A percentile compares a stretch with the other conserved stretches of the same genome.
Conservation (phyloP, 1,139 yeast species). For the Magnusiomyces suaveolens region DNA sequence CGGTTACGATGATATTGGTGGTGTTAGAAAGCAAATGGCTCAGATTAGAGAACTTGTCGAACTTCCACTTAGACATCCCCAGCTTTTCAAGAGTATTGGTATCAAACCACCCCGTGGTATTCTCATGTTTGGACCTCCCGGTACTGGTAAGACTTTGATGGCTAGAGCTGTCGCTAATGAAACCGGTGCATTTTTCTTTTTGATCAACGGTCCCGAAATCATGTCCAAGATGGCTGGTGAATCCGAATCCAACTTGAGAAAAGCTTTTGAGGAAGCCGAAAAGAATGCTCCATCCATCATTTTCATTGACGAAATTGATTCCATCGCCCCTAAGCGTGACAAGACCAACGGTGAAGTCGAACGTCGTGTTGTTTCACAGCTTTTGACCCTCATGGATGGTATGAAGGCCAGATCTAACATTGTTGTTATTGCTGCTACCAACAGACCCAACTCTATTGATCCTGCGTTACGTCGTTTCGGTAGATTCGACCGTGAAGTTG, state of each 20-base stretch:
- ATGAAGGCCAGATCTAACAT: slow-evolving; percentile 99
- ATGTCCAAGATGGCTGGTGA: slow-evolving; percentile 99
- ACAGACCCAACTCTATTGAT: slow-evolving; percentile 97
- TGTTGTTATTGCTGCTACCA: slow-evolving; percentile 97
- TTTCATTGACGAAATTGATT: slow-evolving; percentile 93
- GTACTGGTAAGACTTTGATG: slow-evolving; percentile 96
- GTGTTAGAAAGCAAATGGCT: slow-evolving; percentile 86
- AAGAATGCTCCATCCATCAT: slow-evolving; percentile 99
- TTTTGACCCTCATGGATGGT: slow-evolving; percentile 99
- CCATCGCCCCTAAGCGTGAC: slow-evolving; percentile 96
- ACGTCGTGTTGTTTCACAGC: slow-evolving; percentile 96
- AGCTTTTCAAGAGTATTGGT: slow-evolving; percentile 95
- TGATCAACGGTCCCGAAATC: slow-evolving; percentile 95
- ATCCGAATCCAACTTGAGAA: slow-evolving; percentile 93
- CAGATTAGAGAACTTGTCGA: slow-evolving; percentile 96
- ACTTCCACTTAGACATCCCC: slow-evolving; percentile 97
- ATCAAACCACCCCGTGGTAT: slow-evolving; percentile 97
- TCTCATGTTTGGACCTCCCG: slow-evolving; percentile 97
- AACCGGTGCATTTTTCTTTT: slow-evolving; percentile 90
- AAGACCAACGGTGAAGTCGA: slow-evolving; percentile 91
- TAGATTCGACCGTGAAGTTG: slow-evolving; percentile 94
- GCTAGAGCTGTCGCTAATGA: slow-evolving; percentile 99
- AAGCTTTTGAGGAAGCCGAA: slow-evolving; percentile 94
- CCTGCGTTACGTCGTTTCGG: slow-evolving; percentile 99
- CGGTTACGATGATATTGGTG: slow-evolving; percentile 97